Conservation (phyloP, 192 early-diverging fungal species). For the Phycomyces blakesleeanus region DNA sequence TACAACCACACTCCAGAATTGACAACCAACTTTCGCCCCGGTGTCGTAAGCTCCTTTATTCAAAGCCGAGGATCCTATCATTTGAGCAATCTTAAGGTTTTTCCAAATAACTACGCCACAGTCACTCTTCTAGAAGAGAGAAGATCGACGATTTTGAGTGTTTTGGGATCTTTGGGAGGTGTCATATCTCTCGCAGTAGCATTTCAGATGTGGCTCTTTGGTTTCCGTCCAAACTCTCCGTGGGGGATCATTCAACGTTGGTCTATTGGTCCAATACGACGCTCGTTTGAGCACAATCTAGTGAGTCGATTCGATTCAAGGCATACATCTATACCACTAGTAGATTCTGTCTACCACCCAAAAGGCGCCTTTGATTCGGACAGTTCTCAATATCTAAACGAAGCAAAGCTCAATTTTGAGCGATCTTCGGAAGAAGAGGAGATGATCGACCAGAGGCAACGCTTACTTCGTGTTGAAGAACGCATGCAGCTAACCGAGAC, state of each 20-base stretch:
- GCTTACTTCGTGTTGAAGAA: constrained; percentile 15
- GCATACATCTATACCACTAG: constrained; percentile 19
- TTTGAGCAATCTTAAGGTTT: constrained; percentile 14
- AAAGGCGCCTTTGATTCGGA: neutral
- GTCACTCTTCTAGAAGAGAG: constrained; percentile 17
- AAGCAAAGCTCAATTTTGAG: neutral
- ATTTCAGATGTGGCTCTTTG: constrained; percentile 30
- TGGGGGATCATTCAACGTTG: constrained; percentile 36
- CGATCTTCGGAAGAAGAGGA: neutral
- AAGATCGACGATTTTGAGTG: constrained; percentile 24
- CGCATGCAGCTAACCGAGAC: constrained; percentile 20
- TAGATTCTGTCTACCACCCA: constrained; percentile 17
- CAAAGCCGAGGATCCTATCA: constrained; percentile 1
- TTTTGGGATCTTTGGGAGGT: constrained; percentile 31
- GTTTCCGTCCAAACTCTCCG: constrained; percentile 27
- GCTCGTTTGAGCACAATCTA: constrained; percentile 15
- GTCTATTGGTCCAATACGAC: constrained; percentile 27
- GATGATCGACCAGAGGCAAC: constrained; percentile 4
- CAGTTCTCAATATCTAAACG: neutral
- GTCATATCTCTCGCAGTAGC: constrained; percentile 21
- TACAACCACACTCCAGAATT: constrained; percentile 24
- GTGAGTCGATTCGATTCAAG: constrained; percentile 10
- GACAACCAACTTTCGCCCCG: constrained; percentile 15
- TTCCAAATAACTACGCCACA: constrained; percentile 9
- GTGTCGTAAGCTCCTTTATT: constrained; percentile 9